Evolutionary conservation across 164 flowering plant species (phyloP), one percentile per base, ranked within the genome.

Genomic region (Sedum album): DNA sequence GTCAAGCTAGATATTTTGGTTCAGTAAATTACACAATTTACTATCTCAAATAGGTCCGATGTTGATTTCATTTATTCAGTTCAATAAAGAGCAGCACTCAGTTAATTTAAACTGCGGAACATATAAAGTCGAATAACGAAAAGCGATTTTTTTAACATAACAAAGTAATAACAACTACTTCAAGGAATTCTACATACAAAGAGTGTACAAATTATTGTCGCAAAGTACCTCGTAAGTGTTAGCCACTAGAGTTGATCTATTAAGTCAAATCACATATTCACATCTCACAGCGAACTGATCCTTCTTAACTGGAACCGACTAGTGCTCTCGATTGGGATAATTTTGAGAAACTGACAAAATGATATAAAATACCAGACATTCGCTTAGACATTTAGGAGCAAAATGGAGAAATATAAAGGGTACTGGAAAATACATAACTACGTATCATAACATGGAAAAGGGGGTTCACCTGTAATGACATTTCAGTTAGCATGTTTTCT

Each of bases 331-430:
- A 11, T 28, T 26, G 62, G 17, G 17, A 57, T 10, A 13, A 18
- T 7, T 57, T 26, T 57, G 7, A 57, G 62, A 57, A 57, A 57
- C 62, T 57, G 62, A 1, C 31, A 57, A 26, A 57, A 57, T 57
- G 18, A 57, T 26, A 57, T 4, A 5, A 28, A 53, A 21, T 53
- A 18, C 20, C 5, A 57, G 20, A 26, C 33, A 28, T 33, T 26
- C 31, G 13, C 13, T 28, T 28, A 13, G 3, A 15, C 4, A 1
- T 57, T 26, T 11, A 57, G 21, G 57, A 51, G 26, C 6, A n/a
- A 51, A 51, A n/a, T 25, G 1, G 48, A 44, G 48, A 11, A 14
- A 11, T 15, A 15, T 35, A 35, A 35, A 3, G 48, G 15, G 48
- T 44, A 18, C 48, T 44, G 48, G 4, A 11, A 44, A 17, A 44